Base-by-base conservation (phyloP, 192 early-diverging fungal genomes). In the Gorgonomyces haynaldii region DNA sequence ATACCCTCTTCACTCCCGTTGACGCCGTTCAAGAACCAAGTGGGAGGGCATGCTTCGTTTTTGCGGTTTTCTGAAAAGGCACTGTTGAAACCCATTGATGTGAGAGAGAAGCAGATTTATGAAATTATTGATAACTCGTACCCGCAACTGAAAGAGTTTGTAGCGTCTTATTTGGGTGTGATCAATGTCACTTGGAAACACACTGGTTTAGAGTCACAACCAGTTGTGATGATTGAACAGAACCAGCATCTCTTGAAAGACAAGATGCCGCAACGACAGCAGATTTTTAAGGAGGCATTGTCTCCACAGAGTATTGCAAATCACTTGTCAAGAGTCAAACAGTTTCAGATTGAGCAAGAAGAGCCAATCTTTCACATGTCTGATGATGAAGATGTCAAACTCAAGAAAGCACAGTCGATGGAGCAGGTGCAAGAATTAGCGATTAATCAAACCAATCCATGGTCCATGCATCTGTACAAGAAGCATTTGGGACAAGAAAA, bases 21-120 rank as follows among this genome's bases (percentile, higher is more conserved):
- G 24, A 61, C 67, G 1, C 73, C 73, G 9, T 76, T 67, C 55
- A 69, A 61, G 30, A 74, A 74, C 36, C 53, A 76, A 57, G 73
- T 76, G 21, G 96, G 96, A n/a, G 96, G 96, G 0, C 96, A 99
- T 58, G 85, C 91, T 3, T 81, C 89, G 3, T 86, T 99, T 40
- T 70, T 96, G 39, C 85, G 93, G 31, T 95, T 99, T 61, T 93
- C 91, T 7, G 88, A 94, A 58, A 84, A 82, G 60, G 92, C 96
- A 6, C 82, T 99, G 19, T 99, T 89, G 67, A 99, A 99, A 62
- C 91, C 91, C 16, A 74, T 94, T 35, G 82, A 85, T 27, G 59
- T 66, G 50, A 74, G 76, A 37, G 96, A 99, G 54, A 78, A 79
- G 28, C 56, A 72, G 10, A 95, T 97, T 61, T 99, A 99, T 70